Evolutionary conservation across 352 stramenopile genomes (phyloP).

Genomic region (Aphanomyces euteiches): DNA sequence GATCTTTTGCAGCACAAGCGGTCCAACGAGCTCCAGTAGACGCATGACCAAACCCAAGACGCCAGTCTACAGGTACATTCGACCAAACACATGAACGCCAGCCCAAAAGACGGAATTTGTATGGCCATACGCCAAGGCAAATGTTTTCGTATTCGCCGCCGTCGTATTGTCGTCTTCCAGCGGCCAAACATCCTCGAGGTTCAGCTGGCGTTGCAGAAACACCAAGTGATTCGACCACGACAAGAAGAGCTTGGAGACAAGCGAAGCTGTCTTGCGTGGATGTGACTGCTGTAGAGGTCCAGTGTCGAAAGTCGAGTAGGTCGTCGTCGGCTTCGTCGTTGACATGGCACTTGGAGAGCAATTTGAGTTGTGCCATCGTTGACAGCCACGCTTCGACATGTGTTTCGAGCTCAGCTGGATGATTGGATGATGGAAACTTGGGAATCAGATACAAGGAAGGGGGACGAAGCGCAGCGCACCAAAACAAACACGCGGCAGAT

Average conservation of each 20-base stretch:
- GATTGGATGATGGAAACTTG: too few relatives aligned
- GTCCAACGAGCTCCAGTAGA: constrained; percentile 4
- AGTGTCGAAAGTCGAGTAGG: too few relatives aligned
- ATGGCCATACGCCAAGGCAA: background rate
- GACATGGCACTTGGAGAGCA: too few relatives aligned
- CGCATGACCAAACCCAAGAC: background rate
- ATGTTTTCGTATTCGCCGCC: background rate
- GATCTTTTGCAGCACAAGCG: constrained; percentile 13
- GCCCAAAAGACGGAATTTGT: constrained; percentile 3
- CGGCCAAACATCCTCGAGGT: background rate
- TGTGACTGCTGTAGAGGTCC: background rate
- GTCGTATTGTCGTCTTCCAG: background rate
- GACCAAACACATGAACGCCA: background rate
- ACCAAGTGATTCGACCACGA: background rate
- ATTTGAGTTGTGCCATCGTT: too few relatives aligned
- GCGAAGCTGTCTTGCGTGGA: background rate
- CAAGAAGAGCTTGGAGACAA: background rate
- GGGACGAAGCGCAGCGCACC: too few relatives aligned
- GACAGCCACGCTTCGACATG: too few relatives aligned
- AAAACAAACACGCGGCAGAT: too few relatives aligned
- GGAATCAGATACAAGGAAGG: too few relatives aligned
- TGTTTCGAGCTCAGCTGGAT: too few relatives aligned
- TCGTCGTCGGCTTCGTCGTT: too few relatives aligned
- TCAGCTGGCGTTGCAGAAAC: background rate
- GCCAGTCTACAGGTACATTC: background rate